Base-by-base conservation (phyloP, 2,329 filamentous ascomycete species). In the Colletotrichum sp. region DNA sequence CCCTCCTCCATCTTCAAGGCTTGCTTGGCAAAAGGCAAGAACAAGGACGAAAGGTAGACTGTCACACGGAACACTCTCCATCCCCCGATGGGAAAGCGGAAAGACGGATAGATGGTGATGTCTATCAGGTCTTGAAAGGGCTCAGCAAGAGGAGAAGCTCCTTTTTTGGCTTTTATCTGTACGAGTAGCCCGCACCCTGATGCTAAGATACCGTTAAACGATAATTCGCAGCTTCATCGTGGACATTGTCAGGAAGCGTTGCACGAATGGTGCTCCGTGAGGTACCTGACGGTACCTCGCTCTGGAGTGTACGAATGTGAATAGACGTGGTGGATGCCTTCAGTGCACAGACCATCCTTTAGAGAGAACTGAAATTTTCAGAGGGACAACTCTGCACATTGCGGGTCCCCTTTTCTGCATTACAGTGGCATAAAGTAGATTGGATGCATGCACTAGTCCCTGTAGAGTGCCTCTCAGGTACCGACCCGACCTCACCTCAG, bases 371-470 rank as follows among this genome's bases (percentile, higher is more conserved):
- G 32, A 65, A 65, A 18, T 21, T 32, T 32, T 30, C 59, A 63
- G 26, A 32, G 59, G 30, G 28, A 30, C 34, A 32, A 52, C 64
- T 49, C 39, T 66, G 64, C 39, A 26, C 39, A 65, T 30, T 64
- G 67, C 28, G 59, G 67, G 39, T 34, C 24, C 39, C 24, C 57
- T 32, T 55, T 36, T 30, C 57, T 62, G 57, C 24, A 32, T 30
- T 71, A 60, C 67, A 52, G 36, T 28, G 64, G 72, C 71, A 74
- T 71, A 74, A 49, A 71, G 32, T 64, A 52, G 60, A 65, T 71
- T 75, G 72, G 49, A 60, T 75, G 68, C 60, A 71, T 34, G n/a
- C 52, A 26, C 68, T 60, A 71, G 18, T 28, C 68, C 39, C 13
- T n/a, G 64, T 44, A 12, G 18, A 73, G 39, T 12, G 32, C 32